Base-by-base conservation (phyloP, 768 basidiomycete genomes). In the Termitomyces sp. region DNA sequence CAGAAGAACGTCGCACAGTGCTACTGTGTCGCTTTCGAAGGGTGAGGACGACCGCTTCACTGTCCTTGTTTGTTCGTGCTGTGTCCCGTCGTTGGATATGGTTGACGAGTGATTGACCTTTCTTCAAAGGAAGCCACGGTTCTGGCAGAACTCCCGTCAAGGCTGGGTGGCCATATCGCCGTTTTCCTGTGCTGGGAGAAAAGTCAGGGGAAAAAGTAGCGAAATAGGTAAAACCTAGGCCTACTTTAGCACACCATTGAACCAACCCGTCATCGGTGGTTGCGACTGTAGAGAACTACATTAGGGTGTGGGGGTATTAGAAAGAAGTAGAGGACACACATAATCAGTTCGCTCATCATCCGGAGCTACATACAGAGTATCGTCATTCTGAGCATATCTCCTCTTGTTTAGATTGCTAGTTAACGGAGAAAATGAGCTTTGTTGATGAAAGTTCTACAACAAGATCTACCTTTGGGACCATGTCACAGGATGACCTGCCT, bases 261-360 rank as follows among this genome's bases (percentile, higher is more conserved):
- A 98, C 85, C 92, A 95, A 62, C 92, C 92, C 13, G 89, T 87
- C 91, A 98, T 94, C 0, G 96, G 96, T 0, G 96, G 95, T 69
- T 98, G 96, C 0, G 92, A 94, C 89, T 94, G 40, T 58, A 60
- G 47, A 55, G 54, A 31, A 48, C 63, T 40, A 60, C 51, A 18
- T 39, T 42, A 36, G 31, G 25, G 23, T 33, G 16, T 2, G 16
- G 15, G 5, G 16, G 18, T 32, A 29, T 15, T 29, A 35, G 20
- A 50, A 25, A 25, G 35, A 52, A 40, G 1, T 20, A 31, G 16
- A 15, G 3, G 36, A 69, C 79, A 56, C 58, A 89, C 89, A 68
- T 95, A 95, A 71, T 95, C 91, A 16, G 94, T 95, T 32, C 89
- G 77, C 61, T 91, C 89, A 66, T 96, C 94, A 63, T 95, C 93